Conservation (phyloP, 768 basidiomycete genomes). For the Hygrophorus pudorinus region DNA sequence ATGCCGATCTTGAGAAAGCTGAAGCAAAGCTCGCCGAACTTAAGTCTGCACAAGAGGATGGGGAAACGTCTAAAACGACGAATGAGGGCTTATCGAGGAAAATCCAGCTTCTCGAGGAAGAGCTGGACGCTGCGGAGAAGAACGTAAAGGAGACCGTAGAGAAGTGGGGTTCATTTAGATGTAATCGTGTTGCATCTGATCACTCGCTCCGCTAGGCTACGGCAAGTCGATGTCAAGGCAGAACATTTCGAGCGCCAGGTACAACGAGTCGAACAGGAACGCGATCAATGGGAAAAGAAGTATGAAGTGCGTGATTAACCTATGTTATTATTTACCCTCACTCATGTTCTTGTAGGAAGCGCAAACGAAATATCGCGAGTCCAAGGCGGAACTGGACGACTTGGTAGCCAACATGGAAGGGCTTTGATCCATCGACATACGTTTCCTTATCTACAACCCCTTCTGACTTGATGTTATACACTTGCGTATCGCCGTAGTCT, state of each 20-base stretch:
- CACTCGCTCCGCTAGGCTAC: slow-evolving; percentile 45
- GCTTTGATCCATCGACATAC: slow-evolving; percentile 29
- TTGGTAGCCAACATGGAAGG: slow-evolving; percentile 69
- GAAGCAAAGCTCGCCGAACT: slow-evolving; percentile 56
- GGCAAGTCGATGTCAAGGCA: slow-evolving; percentile 97
- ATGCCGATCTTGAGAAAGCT: slow-evolving; percentile 58
- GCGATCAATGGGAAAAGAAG: slow-evolving; percentile 91
- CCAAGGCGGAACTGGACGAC: slow-evolving; percentile 78
- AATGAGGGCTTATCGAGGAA: slow-evolving; percentile 74
- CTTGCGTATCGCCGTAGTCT: slow-evolving; percentile 2
- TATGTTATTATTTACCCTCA: slow-evolving; percentile 1
- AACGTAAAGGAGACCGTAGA: slow-evolving; percentile 94
- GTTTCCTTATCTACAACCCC: slow-evolving; percentile 1
- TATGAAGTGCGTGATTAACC: slow-evolving; percentile 57
- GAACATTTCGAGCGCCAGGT: slow-evolving; percentile 97
- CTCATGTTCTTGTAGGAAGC: slow-evolving; percentile 44
- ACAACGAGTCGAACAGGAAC: slow-evolving; percentile 76
- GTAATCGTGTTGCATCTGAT: not conserved
- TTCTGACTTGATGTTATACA: not conserved
- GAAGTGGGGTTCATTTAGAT: slow-evolving; percentile 52
- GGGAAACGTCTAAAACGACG: slow-evolving; percentile 57
- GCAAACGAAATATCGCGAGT: slow-evolving; percentile 54
- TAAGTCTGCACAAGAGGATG: slow-evolving; percentile 58
- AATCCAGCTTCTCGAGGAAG: slow-evolving; percentile 87
- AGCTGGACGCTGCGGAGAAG: slow-evolving; percentile 93